Evolutionary conservation across 768 basidiomycete species (phyloP), one percentile per base, ranked within the genome.

Genomic region (Boletus vinaceobasis): DNA sequence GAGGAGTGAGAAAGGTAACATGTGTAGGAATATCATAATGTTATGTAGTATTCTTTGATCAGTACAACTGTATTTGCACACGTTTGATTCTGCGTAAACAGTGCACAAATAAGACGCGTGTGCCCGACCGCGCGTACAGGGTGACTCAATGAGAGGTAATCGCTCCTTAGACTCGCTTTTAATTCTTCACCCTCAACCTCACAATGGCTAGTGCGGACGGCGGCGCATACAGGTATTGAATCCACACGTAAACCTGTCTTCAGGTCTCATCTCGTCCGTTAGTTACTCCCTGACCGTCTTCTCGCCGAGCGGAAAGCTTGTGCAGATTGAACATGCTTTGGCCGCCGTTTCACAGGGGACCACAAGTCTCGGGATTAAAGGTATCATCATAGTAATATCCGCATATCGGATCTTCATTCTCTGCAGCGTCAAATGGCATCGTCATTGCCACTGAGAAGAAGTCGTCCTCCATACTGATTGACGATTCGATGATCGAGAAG

Each of bases 391-490:
- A 49, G 11, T 70, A 61, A 69, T 69, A 8, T 68, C 67, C 68
- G 67, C 53, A 44, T 36, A 45, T 42, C 51, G 4, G 32, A 50
- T 43, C 36, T 49, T 56, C 62, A 64, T 55, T 57, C 58, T 61
- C 51, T 50, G 38, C 68, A 98, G 97, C 97, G 29, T 92, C 97
- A 40, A 99, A 99, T 73, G 97, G 97, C 55, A 96, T 99, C 67
- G 97, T 99, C 60, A 93, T 99, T 63, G 96, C 97, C 38, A 98
- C 97, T 7, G 97, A 98, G 78, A 99, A 99, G 87, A 98, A 98
- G 78, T 85, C 94, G 11, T 93, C 96, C 19, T 99, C 97, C 11
- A 87, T 98, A 67, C 83, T 99, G 63, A 91, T 99, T 60, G 97
- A 99, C 77, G 93, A 98, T 73, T 92, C 92, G 31, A 92, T 96